Percentiles rank a stretch among this genome's conserved stretches.
Conservation (phyloP, 345 rosid species). For the Tarenaya hassleriana region DNA sequence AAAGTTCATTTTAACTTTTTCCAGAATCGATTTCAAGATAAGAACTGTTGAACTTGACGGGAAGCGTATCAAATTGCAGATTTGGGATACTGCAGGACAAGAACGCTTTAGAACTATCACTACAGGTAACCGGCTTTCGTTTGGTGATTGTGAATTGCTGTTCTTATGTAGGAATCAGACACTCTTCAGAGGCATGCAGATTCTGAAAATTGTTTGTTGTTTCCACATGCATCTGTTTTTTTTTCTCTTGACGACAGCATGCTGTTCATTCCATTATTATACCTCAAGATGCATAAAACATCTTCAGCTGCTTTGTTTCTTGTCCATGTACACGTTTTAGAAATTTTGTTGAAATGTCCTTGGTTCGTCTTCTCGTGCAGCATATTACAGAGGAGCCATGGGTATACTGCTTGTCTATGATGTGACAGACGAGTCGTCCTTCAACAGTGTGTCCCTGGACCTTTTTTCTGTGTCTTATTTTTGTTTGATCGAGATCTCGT, state of each 20-base stretch:
- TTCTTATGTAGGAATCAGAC: background rate
- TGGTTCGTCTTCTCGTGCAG: slow-evolving; percentile 30
- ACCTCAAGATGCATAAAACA: background rate
- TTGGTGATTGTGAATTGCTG: too few species aligned
- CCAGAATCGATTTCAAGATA: slow-evolving; percentile 53
- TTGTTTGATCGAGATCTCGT: background rate
- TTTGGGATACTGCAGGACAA: slow-evolving; percentile 63
- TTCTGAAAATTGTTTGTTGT: background rate
- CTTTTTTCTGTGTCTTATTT: slow-evolving; percentile 1
- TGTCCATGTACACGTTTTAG: background rate
- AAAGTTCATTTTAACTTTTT: background rate
- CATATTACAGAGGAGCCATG: slow-evolving; percentile 94
- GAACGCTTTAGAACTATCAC: slow-evolving; percentile 56
- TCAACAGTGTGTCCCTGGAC: slow-evolving; percentile 52
- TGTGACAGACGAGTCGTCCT: slow-evolving; percentile 89
- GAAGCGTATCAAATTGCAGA: slow-evolving; percentile 53
- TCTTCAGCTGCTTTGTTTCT: background rate
- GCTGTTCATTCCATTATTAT: background rate
- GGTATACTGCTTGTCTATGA: slow-evolving; percentile 88
- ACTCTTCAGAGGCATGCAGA: too few species aligned
- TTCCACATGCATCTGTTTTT: background rate
- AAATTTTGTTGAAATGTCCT: background rate
- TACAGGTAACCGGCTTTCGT: slow-evolving; percentile 36
- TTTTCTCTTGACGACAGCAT: slow-evolving; percentile 5
- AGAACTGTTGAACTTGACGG: slow-evolving; percentile 56